A percentile compares a stretch with the other conserved stretches of the same genome.
Conservation (phyloP, 2,329 filamentous ascomycete species). For the Rutstroemia sp. region DNA sequence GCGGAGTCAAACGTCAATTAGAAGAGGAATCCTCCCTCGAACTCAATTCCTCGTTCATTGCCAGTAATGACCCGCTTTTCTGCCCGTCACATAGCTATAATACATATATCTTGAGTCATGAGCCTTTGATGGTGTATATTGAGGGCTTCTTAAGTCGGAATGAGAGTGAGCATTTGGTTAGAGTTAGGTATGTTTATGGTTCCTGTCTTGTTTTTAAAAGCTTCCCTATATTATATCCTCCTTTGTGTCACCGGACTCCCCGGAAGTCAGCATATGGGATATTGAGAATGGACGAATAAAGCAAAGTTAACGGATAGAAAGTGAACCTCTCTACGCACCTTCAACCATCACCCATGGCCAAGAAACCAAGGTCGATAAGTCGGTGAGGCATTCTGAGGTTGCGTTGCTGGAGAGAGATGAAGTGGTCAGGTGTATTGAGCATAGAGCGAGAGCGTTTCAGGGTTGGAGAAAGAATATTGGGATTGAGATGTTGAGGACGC, state of each 20-base stretch:
- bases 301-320: conserved; percentile 19
- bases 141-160: conserved; percentile 43
- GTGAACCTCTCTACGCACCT: conserved; percentile 41
- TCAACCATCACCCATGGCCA: conserved; percentile 46
- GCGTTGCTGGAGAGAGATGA: conserved; percentile 39
- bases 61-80: conserved; percentile 22
- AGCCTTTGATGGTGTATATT: conserved; percentile 51
- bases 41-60: conserved; percentile 25
- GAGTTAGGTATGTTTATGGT: conserved; percentile 39
- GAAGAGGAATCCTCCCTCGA: conserved; percentile 9
- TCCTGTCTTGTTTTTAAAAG: background rate
- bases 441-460: conserved; percentile 50
- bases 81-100: conserved; percentile 25
- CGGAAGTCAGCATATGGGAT: too few relatives aligned
- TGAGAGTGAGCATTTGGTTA: conserved; percentile 44
- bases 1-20: conserved; percentile 8
- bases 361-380: conserved; percentile 39
- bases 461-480: conserved; percentile 51
- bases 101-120: conserved; percentile 43
- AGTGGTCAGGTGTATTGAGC: conserved; percentile 50
- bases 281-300: background rate
- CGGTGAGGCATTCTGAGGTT: conserved; percentile 45
- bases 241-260: background rate
- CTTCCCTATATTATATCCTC: background rate
- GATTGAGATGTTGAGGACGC: conserved; percentile 53